A percentile compares a stretch with the other conserved stretches of the same genome.
Evolutionary conservation across 1,139 yeast genomes (phyloP).

Genomic region (Hansenula sp.): DNA sequence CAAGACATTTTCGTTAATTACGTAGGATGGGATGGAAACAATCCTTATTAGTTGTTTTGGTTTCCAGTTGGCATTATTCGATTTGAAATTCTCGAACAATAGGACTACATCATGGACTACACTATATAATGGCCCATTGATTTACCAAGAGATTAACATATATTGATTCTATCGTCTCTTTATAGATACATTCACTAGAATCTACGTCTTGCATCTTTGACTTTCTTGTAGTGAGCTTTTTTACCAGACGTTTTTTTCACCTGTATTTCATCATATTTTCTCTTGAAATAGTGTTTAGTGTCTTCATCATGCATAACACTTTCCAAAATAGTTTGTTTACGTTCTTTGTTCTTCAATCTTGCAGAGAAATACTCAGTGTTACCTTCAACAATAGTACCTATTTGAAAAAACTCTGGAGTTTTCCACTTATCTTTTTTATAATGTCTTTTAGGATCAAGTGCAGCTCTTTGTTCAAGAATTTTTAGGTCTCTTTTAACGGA

Average conservation of each 20-base stretch:
- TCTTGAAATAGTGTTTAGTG: conserved; percentile 73
- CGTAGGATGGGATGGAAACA: too few species aligned
- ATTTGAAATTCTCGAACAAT: too few species aligned
- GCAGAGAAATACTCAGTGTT: conserved; percentile 73
- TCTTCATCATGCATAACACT: conserved; percentile 75
- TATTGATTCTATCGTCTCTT: too few species aligned
- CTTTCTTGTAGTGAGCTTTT: conserved; percentile 61
- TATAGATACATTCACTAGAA: conserved; percentile 17
- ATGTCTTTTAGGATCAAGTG: conserved; percentile 92
- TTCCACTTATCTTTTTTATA: conserved; percentile 86
- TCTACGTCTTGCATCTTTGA: conserved; percentile 58
- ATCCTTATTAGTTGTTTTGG: too few species aligned
- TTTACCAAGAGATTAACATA: too few species aligned
- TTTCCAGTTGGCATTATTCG: too few species aligned
- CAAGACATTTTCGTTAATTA: too few species aligned
- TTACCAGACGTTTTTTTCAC: conserved; percentile 71
- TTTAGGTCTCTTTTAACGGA: conserved; percentile 69
- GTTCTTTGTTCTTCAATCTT: conserved; percentile 65
- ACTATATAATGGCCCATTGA: too few species aligned
- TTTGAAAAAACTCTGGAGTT: conserved; percentile 77
- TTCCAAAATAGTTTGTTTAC: conserved; percentile 76
- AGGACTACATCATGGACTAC: too few species aligned
- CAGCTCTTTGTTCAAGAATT: conserved; percentile 80
- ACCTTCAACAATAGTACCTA: conserved; percentile 86
- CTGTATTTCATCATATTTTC: conserved; percentile 81